Percentiles rank a stretch among this genome's conserved stretches.
Evolutionary conservation across 257 asterid species (phyloP).

Genomic region (Echites panduratus): DNA sequence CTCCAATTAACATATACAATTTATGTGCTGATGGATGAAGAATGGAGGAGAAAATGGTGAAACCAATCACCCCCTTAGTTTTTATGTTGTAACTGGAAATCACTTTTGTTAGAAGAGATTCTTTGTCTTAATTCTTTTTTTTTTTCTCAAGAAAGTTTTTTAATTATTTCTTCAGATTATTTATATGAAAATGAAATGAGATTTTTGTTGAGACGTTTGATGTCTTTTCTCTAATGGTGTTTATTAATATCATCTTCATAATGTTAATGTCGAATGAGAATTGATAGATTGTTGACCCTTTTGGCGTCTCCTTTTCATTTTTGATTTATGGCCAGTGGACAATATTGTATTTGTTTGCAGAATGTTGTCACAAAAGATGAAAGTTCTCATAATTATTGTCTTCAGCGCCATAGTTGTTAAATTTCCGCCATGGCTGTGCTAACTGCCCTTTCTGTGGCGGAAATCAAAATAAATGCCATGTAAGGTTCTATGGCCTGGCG

Average conservation of each 20-base stretch:
- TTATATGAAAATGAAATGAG: not conserved
- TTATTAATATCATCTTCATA: not conserved
- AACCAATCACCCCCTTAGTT: too few relatives aligned
- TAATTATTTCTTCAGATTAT: not conserved
- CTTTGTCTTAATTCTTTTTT: too few relatives aligned
- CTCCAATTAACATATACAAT: too few relatives aligned
- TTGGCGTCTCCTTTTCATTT: not conserved
- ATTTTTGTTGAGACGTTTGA: not conserved
- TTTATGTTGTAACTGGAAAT: not conserved
- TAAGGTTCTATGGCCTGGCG: too few relatives aligned
- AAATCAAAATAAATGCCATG: too few relatives aligned
- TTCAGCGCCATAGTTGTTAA: too few relatives aligned
- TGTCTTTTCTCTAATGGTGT: not conserved
- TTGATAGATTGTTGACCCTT: not conserved
- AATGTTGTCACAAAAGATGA: not conserved
- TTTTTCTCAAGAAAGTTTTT: not conserved
- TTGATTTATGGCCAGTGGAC: not conserved
- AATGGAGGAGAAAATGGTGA: too few relatives aligned
- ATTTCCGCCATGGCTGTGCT: too few relatives aligned
- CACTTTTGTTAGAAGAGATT: not conserved
- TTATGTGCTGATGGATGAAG: too few relatives aligned
- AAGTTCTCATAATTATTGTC: not conserved
- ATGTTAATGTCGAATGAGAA: not conserved
- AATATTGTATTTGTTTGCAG: not conserved
- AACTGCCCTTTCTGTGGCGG: too few relatives aligned